Evolutionary conservation across 345 rosid species (phyloP), one percentile per base, ranked within the genome.

Genomic region (Dipteronia sinensis): DNA sequence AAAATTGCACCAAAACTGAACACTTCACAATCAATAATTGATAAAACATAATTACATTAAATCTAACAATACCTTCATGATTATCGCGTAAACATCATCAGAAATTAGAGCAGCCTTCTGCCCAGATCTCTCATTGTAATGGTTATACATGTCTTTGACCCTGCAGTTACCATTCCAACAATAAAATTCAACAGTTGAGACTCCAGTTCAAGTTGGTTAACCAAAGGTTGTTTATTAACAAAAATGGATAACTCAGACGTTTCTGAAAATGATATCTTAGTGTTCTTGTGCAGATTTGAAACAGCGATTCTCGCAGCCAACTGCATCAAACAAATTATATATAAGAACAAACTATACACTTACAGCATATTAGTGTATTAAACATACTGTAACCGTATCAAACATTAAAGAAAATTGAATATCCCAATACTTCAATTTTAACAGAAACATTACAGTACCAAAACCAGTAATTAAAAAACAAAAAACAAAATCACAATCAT

Each of bases 251-350:
- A 49, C 55, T 84, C 98, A 81, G 82, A 94, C 98, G 98, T 94
- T 83, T 94, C 99, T 0, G 98, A 94, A 78, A 96, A 96, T 2
- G 89, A 88, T 59, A 94, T 94, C 85, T 85, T 90, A 15, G 99
- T 96, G 79, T 92, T 92, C 88, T 96, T 96, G 82, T 94, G 98
- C 66, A 96, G 91, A 86, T 96, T 96, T 4, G 97, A 96, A 10
- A 96, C 99, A 69, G 86, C 98, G 79, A 96, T 91, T 81, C 99
- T 90, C 0, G 97, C 99, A 77, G 98, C 99, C 89, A 94, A 80
- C 98, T 94, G 91, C 29, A 20, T n/a, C 10, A 38, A 65, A 19
- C 31, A 9, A 63, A 74, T 65, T 22, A 82, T 19, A 16, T 10
- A 31, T n/a, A 42, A 42, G 46, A 42, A 42, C 8, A 38, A 38